Conservation (phyloP, 495 filamentous ascomycete species). For the Chaetomium cochliodes region DNA sequence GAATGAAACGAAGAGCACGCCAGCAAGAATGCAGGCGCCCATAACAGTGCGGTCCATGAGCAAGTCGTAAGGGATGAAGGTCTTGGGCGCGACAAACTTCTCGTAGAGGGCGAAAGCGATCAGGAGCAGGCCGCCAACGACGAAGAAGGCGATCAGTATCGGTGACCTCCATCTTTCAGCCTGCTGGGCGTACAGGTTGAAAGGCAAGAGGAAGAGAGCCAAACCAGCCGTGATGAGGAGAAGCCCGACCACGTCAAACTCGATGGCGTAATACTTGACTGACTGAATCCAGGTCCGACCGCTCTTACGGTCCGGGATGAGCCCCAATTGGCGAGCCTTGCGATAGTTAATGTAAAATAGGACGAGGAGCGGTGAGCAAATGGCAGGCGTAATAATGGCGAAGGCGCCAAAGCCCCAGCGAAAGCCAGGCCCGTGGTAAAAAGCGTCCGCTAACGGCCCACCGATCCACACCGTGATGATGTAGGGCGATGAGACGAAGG, state of each 20-base stretch:
- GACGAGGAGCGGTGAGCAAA: conserved; percentile 53
- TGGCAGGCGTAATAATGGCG: conserved; percentile 56
- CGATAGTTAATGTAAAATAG: conserved; percentile 58
- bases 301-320: conserved; percentile 47
- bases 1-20: conserved; percentile 59
- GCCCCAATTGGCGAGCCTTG: conserved; percentile 57
- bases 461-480: conserved; percentile 60
- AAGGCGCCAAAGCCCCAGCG: conserved; percentile 66
- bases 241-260: conserved; percentile 52
- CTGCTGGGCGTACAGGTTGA: conserved; percentile 50
- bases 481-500: conserved; percentile 62
- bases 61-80: conserved; percentile 61
- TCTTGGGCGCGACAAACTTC: conserved; percentile 51
- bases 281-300: conserved; percentile 51
- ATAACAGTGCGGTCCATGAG: conserved; percentile 64
- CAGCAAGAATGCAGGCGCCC: conserved; percentile 58
- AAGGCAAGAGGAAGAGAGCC: conserved; percentile 48
- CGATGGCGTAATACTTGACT: conserved; percentile 54
- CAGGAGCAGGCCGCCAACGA: conserved; percentile 52
- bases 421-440: conserved; percentile 51
- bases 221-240: conserved; percentile 46
- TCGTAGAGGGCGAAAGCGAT: conserved; percentile 54
- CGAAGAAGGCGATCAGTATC: conserved; percentile 54
- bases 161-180: conserved; percentile 53
- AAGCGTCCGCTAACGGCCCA: conserved; percentile 45